Evolutionary conservation across 2,329 filamentous ascomycete species (phyloP), one percentile per base, ranked within the genome.

Genomic region (Colletotrichum caudatum): DNA sequence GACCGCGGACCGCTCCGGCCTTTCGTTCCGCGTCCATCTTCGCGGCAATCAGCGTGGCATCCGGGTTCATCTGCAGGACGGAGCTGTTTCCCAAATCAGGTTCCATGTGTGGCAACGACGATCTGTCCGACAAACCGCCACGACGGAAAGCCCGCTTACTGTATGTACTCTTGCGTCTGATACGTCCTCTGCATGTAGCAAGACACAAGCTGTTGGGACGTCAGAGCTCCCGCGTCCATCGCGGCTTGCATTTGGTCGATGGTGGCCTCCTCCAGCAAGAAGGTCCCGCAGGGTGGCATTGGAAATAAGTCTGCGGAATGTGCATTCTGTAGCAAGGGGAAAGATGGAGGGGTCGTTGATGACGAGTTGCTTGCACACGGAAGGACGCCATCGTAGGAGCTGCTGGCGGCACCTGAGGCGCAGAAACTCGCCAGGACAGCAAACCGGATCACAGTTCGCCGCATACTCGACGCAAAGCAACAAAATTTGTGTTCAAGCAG

Each of bases 11-110:
- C 50, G 81, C 83, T 33, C 90, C 90, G 1, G 81, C 76, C 16
- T 78, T 77, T 23, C 92, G 86, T 79, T 94, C 91, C 0, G 77
- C 78, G 75, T 94, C 92, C 39, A 90, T 82, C 18, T 82, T 77
- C 6, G 81, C 81, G 4, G 92, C 92, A 67, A 94, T 93, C 29
- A 78, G 76, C 44, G 91, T 81, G 12, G 85, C 86, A 77, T 94
- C 92, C 0, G 92, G 91, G 77, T 94, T 94, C 48, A 90, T 75
- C 76, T 94, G 88, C 58, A 93, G 81, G 35, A 93, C 78, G 2
- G 89, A 84, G 74, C 87, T 88, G 62, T 8, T 64, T 33, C 7
- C 29, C 35, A 12, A 3, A 16, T 60, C 8, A 63, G 50, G 18
- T 6, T 59, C n/a, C 18, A 16, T 29, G 5, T 29, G 29, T 2